phyloP scores from a whole-genome alignment of 345 rosid genomes.

The Syzygium jambos region DNA sequence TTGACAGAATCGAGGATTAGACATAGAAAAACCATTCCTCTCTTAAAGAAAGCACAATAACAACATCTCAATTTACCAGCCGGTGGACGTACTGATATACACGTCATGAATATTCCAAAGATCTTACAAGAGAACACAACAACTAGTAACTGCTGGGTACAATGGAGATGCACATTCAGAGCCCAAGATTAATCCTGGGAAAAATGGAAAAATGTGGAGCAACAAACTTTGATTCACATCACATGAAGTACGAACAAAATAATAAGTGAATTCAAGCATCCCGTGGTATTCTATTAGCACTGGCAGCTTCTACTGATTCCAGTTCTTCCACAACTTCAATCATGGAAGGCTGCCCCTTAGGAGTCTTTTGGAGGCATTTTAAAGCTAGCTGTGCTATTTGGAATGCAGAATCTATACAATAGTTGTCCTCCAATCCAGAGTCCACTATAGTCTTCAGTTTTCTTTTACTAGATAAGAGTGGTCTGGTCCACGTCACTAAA shows the following conservation, averaged over 20 bases:
- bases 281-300: neutral
- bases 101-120: too few species aligned
- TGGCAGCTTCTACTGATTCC: neutral
- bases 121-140: too few species aligned
- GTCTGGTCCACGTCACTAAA: neutral
- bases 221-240: neutral
- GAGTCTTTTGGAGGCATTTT: neutral
- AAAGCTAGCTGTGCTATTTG: neutral
- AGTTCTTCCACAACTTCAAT: neutral
- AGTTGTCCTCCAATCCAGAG: neutral
- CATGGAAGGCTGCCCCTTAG: neutral
- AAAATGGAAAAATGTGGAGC: neutral
- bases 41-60: too few species aligned
- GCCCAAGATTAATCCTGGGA: too few species aligned
- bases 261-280: neutral
- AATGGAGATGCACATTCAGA: too few species aligned
- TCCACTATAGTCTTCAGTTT: neutral
- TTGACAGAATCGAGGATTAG: neutral
- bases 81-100: too few species aligned
- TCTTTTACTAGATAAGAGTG: neutral
- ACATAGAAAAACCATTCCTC: rapidly evolving
- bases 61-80: too few species aligned
- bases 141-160: too few species aligned
- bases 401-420: neutral
- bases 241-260: neutral